These are phyloP conservation scores for Debaryomyces castellii DNA, from an alignment of 805 yeast genomes.

Conservation along the genomic window DNA sequence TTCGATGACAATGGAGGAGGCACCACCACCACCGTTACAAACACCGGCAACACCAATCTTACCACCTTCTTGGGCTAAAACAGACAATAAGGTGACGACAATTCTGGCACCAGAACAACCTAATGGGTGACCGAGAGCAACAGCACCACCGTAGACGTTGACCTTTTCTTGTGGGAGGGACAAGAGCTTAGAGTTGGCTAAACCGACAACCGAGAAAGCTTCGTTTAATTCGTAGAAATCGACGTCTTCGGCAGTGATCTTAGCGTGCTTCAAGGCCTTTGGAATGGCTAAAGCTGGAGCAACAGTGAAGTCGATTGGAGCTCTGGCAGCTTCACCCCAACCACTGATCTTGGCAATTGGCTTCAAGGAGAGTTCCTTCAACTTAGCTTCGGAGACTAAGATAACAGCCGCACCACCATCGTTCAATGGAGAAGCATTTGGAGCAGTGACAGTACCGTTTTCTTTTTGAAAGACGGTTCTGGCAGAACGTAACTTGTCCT, in stretches of 20 bases:
- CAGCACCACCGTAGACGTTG: conserved; percentile 94
- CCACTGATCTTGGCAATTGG: conserved; percentile 89
- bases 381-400: conserved; percentile 79
- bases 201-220: conserved; percentile 95
- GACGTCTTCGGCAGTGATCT: conserved; percentile 59
- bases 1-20: conserved; percentile 88
- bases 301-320: conserved; percentile 92
- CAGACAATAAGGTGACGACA: conserved; percentile 79
- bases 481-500: conserved; percentile 72
- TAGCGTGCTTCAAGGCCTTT: conserved; percentile 90
- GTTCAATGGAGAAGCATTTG: conserved; percentile 93
- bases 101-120: conserved; percentile 97
- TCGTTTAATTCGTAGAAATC: conserved; percentile 96
- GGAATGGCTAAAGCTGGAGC: conserved; percentile 95
- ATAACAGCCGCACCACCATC: conserved; percentile 98
- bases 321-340: conserved; percentile 98
- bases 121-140: conserved; percentile 91
- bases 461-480: conserved; percentile 94
- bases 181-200: conserved; percentile 79
- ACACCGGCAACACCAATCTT: conserved; percentile 93
- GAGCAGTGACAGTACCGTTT: conserved; percentile 94
- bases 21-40: conserved; percentile 99
- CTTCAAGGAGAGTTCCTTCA: conserved; percentile 79
- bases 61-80: conserved; percentile 74
- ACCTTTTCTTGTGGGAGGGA: conserved; percentile 64